Conservation (phyloP, 495 filamentous ascomycete genomes). For the Neurospora pannonica region DNA sequence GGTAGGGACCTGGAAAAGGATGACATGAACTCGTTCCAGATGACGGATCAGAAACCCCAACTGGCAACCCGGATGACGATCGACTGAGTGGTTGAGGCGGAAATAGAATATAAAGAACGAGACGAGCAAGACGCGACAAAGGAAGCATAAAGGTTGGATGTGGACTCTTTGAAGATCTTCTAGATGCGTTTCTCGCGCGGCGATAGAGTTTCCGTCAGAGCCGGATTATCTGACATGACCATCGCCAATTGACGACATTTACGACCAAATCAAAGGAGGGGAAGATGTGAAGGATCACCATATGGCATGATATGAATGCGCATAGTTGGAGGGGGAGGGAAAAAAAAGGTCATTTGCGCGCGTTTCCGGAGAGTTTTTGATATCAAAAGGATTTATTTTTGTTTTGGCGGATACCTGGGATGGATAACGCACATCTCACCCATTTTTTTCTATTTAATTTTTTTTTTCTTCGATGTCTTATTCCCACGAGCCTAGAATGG, state of each 20-base stretch:
- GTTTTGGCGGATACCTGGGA: neutral
- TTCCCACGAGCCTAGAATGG: neutral
- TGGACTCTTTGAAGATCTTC: neutral
- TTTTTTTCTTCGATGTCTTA: neutral
- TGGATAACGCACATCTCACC: neutral
- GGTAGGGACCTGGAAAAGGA: conserved; percentile 59
- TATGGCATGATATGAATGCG: neutral
- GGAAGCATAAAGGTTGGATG: conserved; percentile 2
- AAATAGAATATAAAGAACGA: neutral
- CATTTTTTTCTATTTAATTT: neutral
- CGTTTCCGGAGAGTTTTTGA: neutral
- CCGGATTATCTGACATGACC: neutral
- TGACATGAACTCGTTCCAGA: conserved; percentile 59
- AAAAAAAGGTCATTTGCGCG: neutral
- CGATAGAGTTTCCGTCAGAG: neutral
- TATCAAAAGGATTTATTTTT: neutral
- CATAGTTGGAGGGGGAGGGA: neutral
- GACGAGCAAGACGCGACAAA: neutral
- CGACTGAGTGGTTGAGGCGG: conserved; percentile 43
- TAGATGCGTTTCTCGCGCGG: neutral
- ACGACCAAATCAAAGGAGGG: neutral
- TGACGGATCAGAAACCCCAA: conserved; percentile 50
- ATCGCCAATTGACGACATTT: neutral
- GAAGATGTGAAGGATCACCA: conserved; percentile 1
- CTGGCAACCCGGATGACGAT: conserved; percentile 77